These are phyloP conservation scores for Dillenia turbinata DNA, from an alignment of 164 flowering plant genomes.

Conservation along the genomic window DNA sequence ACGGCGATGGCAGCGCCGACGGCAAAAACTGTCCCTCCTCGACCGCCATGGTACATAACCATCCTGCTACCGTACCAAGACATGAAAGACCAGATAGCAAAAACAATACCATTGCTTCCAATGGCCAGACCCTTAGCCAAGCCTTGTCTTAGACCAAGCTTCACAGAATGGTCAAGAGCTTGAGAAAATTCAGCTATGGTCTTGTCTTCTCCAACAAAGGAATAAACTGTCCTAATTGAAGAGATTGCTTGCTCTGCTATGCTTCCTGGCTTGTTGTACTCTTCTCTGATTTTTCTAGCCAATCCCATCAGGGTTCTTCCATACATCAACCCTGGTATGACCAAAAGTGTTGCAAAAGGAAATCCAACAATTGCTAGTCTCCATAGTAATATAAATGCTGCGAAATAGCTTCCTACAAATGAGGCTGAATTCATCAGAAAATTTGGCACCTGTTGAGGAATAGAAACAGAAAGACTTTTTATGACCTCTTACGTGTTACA, in stretches of 20 bases:
- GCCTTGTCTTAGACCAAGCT: conserved; percentile 64
- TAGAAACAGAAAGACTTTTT: background rate
- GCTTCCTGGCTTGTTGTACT: conserved; percentile 58
- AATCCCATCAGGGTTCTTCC: conserved; percentile 62
- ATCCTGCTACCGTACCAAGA: conserved; percentile 69
- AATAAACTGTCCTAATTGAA: conserved; percentile 76
- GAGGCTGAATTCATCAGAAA: conserved; percentile 62
- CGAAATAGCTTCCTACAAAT: conserved; percentile 57
- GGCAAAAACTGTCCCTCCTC: conserved; percentile 77
- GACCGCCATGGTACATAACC: conserved; percentile 67
- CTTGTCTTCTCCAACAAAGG: conserved; percentile 73
- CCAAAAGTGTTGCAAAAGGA: conserved; percentile 54
- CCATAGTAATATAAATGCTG: conserved; percentile 60
- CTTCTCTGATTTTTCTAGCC: conserved; percentile 55
- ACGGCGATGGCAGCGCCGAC: conserved; percentile 61
- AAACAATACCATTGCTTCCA: conserved; percentile 72
- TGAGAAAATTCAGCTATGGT: conserved; percentile 48
- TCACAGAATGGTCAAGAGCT: conserved; percentile 62
- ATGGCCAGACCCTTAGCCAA: conserved; percentile 82
- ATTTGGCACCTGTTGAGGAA: conserved; percentile 52
- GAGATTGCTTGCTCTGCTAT: conserved; percentile 83
- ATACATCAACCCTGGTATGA: conserved; percentile 78
- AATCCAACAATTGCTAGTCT: conserved; percentile 65
- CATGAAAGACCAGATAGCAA: conserved; percentile 80
- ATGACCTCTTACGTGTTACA: background rate